These are phyloP conservation scores for Letharia columbiana DNA, from an alignment of 495 filamentous ascomycete species.

Conservation along the genomic window DNA sequence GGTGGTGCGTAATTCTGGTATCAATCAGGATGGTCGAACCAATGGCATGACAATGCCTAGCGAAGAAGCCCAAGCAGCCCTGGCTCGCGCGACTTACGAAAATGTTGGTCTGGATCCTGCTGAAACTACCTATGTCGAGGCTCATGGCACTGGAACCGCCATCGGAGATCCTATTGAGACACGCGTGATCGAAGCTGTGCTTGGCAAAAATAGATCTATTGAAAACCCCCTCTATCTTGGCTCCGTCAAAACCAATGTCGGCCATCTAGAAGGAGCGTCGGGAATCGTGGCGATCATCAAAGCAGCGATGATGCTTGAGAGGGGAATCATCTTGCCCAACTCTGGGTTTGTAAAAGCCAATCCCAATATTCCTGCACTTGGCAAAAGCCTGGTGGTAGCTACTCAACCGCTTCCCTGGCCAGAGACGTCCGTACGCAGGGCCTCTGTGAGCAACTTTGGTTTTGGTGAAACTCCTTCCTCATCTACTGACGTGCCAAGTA, in stretches of 20 bases:
- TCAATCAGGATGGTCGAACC: conserved; percentile 31
- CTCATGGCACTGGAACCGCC: conserved; percentile 27
- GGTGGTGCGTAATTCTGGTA: conserved; percentile 33
- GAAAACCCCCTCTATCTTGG: conserved; percentile 34
- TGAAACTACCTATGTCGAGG: conserved; percentile 39
- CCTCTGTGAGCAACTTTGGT: conserved; percentile 53
- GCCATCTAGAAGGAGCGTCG: conserved; percentile 44
- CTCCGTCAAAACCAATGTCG: conserved; percentile 43
- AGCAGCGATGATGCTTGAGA: conserved; percentile 39
- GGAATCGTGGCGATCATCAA: conserved; percentile 53
- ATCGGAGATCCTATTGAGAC: conserved; percentile 12
- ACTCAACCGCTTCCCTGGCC: conserved; percentile 12
- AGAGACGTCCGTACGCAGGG: conserved; percentile 35
- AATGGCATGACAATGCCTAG: conserved; percentile 51
- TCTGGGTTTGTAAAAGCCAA: not conserved
- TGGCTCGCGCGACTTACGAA: conserved; percentile 45
- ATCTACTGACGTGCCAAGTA: no score
- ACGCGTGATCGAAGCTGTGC: not conserved
- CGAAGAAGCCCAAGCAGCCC: conserved; percentile 41
- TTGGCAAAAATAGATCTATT: conserved; percentile 26
- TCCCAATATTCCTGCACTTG: not conserved
- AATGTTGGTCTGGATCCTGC: conserved; percentile 34
- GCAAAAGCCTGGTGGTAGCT: conserved; percentile 5
- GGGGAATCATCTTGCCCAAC: conserved; percentile 38
- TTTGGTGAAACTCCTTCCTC: conserved; percentile 33